A percentile compares a stretch with the other conserved stretches of the same genome.
Conservation (phyloP, 805 yeast species). For the Hanseniaspora singularis region DNA sequence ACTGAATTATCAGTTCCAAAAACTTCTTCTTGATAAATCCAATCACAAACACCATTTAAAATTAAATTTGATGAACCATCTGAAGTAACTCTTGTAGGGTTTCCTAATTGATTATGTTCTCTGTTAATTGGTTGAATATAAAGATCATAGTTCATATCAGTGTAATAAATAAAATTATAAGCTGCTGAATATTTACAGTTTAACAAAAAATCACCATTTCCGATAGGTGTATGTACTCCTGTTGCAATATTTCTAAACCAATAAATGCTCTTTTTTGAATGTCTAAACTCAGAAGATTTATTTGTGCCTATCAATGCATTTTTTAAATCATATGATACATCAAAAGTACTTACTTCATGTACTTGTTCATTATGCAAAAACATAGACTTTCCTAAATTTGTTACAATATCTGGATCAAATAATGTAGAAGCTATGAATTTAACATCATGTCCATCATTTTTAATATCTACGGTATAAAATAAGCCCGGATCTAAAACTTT, state of each 20-base stretch:
- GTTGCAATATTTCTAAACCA: conserved; percentile 47
- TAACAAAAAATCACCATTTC: conserved; percentile 20
- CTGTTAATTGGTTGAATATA: conserved; percentile 34
- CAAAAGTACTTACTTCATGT: conserved; percentile 32
- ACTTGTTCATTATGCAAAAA: conserved; percentile 35
- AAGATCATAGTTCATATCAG: conserved; percentile 40
- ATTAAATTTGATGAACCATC: conserved; percentile 23
- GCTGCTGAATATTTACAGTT: conserved; percentile 53
- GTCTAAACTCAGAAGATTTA: conserved; percentile 45
- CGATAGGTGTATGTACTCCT: conserved; percentile 27
- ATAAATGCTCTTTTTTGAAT: conserved; percentile 49
- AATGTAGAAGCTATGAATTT: conserved; percentile 25
- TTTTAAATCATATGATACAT: conserved; percentile 36
- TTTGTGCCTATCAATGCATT: conserved; percentile 49
- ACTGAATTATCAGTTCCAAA: conserved; percentile 44
- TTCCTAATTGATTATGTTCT: conserved; percentile 15
- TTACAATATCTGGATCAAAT: conserved; percentile 21
- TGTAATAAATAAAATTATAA: conserved; percentile 44
- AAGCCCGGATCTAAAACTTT: conserved; percentile 36
- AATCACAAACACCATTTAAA: conserved; percentile 62
- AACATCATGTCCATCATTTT: conserved; percentile 17
- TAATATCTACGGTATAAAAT: conserved; percentile 23
- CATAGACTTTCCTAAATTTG: conserved; percentile 23
- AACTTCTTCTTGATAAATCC: conserved; percentile 81
- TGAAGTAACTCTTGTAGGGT: conserved; percentile 15